Percentiles rank a stretch among this genome's conserved stretches.
Evolutionary conservation across 768 basidiomycete species (phyloP).

Genomic region (Kondoa malvinella): DNA sequence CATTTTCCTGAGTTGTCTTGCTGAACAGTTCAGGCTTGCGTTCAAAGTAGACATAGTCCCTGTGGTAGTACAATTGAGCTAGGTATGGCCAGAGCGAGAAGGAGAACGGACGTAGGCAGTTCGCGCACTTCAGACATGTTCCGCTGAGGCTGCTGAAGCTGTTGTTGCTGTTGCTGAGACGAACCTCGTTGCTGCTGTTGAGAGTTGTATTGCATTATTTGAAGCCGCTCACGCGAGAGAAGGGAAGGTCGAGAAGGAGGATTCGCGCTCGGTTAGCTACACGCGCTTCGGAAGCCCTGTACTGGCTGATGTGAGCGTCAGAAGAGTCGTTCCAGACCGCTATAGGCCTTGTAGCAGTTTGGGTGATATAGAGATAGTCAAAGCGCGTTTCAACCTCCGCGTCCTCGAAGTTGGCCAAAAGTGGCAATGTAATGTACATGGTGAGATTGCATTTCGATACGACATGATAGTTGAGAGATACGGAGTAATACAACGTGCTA

Average conservation of each 20-base stretch:
- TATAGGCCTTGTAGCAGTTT: no score
- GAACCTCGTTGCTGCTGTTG: background rate
- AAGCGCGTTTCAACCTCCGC: background rate
- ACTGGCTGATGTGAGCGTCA: no score
- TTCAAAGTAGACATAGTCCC: conserved; percentile 88
- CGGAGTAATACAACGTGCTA: conserved; percentile 1
- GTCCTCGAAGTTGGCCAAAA: background rate
- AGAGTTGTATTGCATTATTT: background rate
- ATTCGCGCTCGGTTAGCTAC: no score
- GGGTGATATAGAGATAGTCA: no score
- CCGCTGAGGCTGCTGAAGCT: background rate
- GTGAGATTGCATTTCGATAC: background rate
- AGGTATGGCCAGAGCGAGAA: background rate
- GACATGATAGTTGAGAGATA: background rate
- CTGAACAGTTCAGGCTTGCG: conserved; percentile 55
- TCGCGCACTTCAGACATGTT: background rate
- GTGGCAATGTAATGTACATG: background rate
- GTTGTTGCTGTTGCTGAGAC: background rate
- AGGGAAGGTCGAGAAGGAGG: no score
- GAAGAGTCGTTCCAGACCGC: no score
- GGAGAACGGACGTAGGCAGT: background rate
- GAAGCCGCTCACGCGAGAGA: no score
- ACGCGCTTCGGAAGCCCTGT: no score
- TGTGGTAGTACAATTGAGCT: no score
- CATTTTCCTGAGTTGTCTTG: conserved; percentile 57